phyloP scores from a whole-genome alignment of 176 grass and related monocot species.

The Oryza nivara region DNA sequence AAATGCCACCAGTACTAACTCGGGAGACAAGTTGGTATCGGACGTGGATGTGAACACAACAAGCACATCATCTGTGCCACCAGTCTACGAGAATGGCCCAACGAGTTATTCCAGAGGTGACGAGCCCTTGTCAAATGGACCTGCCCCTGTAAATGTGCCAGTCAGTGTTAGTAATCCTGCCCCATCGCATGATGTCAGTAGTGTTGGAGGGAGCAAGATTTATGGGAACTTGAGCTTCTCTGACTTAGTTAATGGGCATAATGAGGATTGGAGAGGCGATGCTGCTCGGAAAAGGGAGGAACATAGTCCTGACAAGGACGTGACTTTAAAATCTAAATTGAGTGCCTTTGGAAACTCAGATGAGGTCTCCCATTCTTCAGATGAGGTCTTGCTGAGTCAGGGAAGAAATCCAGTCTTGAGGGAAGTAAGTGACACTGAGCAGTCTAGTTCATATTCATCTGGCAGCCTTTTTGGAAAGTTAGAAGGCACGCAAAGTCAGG shows the following conservation, averaged over 20 bases:
- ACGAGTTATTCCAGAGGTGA: constrained; percentile 35
- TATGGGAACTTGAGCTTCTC: constrained; percentile 62
- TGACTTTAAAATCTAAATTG: constrained; percentile 38
- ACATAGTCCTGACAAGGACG: constrained; percentile 38
- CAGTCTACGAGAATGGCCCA: constrained; percentile 45
- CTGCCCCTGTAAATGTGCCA: constrained; percentile 15
- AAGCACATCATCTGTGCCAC: constrained; percentile 33
- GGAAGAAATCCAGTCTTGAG: constrained; percentile 47
- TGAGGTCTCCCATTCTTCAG: constrained; percentile 23
- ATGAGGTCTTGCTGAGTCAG: constrained; percentile 29
- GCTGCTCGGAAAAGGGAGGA: constrained; percentile 35
- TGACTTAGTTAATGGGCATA: constrained; percentile 82
- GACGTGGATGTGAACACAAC: constrained; percentile 33
- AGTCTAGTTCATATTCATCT: constrained; percentile 41
- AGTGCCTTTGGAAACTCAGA: constrained; percentile 32
- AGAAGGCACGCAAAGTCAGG: constrained; percentile 41
- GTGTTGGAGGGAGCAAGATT: constrained; percentile 48
- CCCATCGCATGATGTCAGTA: constrained; percentile 37
- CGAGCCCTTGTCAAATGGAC: constrained; percentile 36
- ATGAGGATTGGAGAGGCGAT: constrained; percentile 68
- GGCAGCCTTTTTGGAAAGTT: constrained; percentile 46
- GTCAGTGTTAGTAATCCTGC: constrained; percentile 38
- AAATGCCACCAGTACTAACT: constrained; percentile 29
- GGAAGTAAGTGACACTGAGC: constrained; percentile 32
- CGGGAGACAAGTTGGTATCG: constrained; percentile 31